Percentiles rank a stretch among this genome's conserved stretches.
Evolutionary conservation across 2,329 filamentous ascomycete genomes (phyloP).

Genomic region (Pseudocercospora fuligena): DNA sequence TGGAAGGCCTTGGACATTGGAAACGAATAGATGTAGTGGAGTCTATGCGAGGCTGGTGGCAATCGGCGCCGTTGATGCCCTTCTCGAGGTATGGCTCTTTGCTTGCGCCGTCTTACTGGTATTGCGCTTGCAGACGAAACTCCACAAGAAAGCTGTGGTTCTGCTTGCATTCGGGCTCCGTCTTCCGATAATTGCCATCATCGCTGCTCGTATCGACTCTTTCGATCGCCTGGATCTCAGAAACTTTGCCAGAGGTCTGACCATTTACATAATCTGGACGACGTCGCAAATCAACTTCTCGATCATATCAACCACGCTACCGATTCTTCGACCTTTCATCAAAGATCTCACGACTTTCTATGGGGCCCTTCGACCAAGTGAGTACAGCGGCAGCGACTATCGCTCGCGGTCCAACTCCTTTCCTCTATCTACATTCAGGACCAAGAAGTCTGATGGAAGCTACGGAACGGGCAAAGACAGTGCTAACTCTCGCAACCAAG

Average conservation of each 20-base stretch:
- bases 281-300: slow-evolving; percentile 28
- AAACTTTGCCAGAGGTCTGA: slow-evolving; percentile 18
- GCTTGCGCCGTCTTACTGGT: slow-evolving; percentile 21
- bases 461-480: neutral
- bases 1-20: slow-evolving; percentile 19
- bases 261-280: slow-evolving; percentile 26
- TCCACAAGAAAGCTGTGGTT: slow-evolving; percentile 23
- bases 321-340: slow-evolving; percentile 22
- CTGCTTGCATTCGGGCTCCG: slow-evolving; percentile 24
- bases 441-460: slow-evolving; percentile 6
- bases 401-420: slow-evolving; percentile 13
- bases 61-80: slow-evolving; percentile 20
- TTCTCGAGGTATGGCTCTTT: slow-evolving; percentile 23
- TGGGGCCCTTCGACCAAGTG: slow-evolving; percentile 21
- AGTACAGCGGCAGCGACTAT: slow-evolving; percentile 8
- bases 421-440: slow-evolving; percentile 14
- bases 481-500: neutral
- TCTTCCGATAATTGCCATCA: slow-evolving; percentile 24
- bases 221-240: slow-evolving; percentile 7
- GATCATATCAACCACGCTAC: slow-evolving; percentile 20
- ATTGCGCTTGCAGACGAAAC: slow-evolving; percentile 15
- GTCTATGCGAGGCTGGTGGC: slow-evolving; percentile 15
- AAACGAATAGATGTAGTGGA: slow-evolving; percentile 4
- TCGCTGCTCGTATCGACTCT: slow-evolving; percentile 20
- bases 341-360: slow-evolving; percentile 25